Evolutionary conservation across 139 green algal species (phyloP), one percentile per base, ranked within the genome.

Genomic region (Limnomonas spitsbergensis): DNA sequence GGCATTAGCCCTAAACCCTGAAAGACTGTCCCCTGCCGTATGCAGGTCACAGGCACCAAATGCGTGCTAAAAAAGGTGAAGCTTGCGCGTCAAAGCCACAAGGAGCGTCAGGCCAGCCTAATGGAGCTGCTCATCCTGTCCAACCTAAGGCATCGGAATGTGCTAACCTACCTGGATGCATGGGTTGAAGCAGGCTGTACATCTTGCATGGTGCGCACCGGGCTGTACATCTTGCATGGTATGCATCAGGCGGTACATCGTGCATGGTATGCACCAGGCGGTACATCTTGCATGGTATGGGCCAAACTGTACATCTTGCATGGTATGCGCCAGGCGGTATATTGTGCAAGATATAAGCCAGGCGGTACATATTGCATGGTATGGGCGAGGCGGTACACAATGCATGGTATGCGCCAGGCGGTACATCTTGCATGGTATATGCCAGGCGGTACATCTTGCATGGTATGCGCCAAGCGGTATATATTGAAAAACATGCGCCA

Each of bases 121-220:
- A 53, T 56, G 52, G 82, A 83, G 73, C 78, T 83, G 52, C 66
- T 77, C n/a, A 77, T 86, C 38, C 66, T 86, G 0, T 74, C 39
- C 32, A 80, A 83, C 42, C 47, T 86, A 1, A 20, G 53, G 14
- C 70, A 77, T 32, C 38, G 39, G 9, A 77, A 74, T 32, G 29
- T 74, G 4, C 36, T 74, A 6, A n/a, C 7, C 35, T 74, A 53
- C 26, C 3, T 74, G 24, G 29, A 40, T 9, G 68, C 68, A 32
- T 74, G 68, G 68, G 68, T 74, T 3, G 68, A 74, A 35, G 1
- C 2, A 67, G 29, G 76, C 61, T 47, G 20, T 9, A 36, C 37
- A 3, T 3, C 37, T 14, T 75, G 61, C 61, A 80, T 61, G n/a
- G 31, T n/a, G n/a, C n/a, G 68, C 56, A 35, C 1, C 2, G 39